Percentiles rank a stretch among this genome's conserved stretches.
Evolutionary conservation across 257 asterid genomes (phyloP).

Genomic region (Scutellaria barbata): DNA sequence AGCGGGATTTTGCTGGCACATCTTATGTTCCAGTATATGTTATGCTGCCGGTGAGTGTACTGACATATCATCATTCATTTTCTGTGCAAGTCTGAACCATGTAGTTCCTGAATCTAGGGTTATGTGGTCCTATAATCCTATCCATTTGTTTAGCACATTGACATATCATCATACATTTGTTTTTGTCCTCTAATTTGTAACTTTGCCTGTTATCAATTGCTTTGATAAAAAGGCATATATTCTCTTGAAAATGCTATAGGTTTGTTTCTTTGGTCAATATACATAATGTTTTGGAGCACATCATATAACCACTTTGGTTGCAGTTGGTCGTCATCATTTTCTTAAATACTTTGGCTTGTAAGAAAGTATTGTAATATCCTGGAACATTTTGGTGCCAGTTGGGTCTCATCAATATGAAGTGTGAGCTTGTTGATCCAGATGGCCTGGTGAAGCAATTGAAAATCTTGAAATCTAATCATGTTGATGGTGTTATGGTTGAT

Average conservation of each 20-base stretch:
- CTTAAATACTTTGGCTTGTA: slow-evolving; percentile 28
- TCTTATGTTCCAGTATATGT: slow-evolving; percentile 86
- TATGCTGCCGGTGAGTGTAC: slow-evolving; percentile 89
- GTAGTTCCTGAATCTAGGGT: slow-evolving; percentile 27
- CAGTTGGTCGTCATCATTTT: slow-evolving; percentile 28
- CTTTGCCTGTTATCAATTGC: slow-evolving; percentile 8
- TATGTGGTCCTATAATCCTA: slow-evolving; percentile 22
- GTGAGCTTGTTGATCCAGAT: slow-evolving; percentile 89
- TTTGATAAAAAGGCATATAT: slow-evolving; percentile 2
- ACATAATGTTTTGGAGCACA: slow-evolving; percentile 27
- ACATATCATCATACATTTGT: neutral
- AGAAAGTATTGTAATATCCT: slow-evolving; percentile 31
- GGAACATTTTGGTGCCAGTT: slow-evolving; percentile 60
- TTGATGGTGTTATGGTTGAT: slow-evolving; percentile 87
- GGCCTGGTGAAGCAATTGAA: slow-evolving; percentile 84
- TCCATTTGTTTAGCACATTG: neutral
- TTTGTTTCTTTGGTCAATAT: slow-evolving; percentile 17
- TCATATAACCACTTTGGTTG: slow-evolving; percentile 25
- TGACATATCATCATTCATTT: slow-evolving; percentile 20
- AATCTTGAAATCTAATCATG: slow-evolving; percentile 68
- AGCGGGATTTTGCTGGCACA: slow-evolving; percentile 83
- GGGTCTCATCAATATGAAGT: slow-evolving; percentile 85
- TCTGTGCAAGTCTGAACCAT: neutral
- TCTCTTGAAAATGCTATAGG: slow-evolving; percentile 28
- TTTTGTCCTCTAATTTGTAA: slow-evolving; percentile 2